Evolutionary conservation across 179 eudicot species (phyloP).

Genomic region (Gypsophila paniculata): DNA sequence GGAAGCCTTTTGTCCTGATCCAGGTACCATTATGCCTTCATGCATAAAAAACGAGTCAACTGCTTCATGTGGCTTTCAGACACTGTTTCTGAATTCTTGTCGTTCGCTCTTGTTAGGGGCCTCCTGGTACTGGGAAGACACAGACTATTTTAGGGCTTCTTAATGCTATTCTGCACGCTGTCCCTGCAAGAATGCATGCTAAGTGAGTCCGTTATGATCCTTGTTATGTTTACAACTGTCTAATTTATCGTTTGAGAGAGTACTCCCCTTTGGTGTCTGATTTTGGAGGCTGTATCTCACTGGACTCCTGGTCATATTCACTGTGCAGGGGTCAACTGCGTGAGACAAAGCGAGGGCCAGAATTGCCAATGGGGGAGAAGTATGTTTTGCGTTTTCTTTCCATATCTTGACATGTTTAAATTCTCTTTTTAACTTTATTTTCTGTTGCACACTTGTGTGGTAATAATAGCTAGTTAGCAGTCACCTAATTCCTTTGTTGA

Average conservation of each 20-base stretch:
- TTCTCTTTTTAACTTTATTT: neutral
- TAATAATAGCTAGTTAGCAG: neutral
- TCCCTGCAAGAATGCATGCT: constrained; percentile 73
- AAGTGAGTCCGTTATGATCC: constrained; percentile 39
- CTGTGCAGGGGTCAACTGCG: constrained; percentile 47
- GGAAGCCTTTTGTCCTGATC: constrained; percentile 69
- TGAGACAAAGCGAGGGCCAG: constrained; percentile 65
- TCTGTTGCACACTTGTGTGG: neutral
- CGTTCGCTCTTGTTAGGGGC: constrained; percentile 58
- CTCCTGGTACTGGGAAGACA: constrained; percentile 97
- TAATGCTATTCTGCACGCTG: constrained; percentile 86
- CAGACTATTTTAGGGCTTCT: constrained; percentile 96
- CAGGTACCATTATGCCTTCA: constrained; percentile 50
- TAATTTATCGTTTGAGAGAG: constrained; percentile 2
- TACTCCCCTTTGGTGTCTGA: neutral
- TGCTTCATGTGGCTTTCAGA: neutral
- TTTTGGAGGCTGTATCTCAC: constrained; percentile 1
- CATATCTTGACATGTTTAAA: neutral
- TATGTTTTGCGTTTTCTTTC: constrained; percentile 37
- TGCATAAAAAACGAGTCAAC: constrained; percentile 7
- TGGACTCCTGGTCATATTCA: constrained; percentile 3
- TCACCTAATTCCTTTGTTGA: too few relatives aligned
- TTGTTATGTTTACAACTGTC: neutral
- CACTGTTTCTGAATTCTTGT: constrained; percentile 13
- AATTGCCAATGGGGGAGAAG: constrained; percentile 64